These are phyloP conservation scores for Coemansia sp. DNA, from an alignment of 192 early-diverging fungal genomes.

Conservation along the genomic window DNA sequence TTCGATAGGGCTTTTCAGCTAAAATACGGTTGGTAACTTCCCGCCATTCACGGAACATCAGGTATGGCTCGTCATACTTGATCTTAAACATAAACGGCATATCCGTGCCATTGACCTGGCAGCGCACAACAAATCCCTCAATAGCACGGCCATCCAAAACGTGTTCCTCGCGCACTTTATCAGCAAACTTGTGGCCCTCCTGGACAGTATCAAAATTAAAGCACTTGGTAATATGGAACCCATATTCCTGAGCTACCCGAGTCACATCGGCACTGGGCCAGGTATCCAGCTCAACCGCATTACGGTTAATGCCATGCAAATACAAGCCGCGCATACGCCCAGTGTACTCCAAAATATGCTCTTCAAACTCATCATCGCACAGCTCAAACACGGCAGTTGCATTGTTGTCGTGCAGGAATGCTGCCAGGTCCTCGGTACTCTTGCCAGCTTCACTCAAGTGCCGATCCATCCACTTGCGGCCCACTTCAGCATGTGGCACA, in stretches of 20 bases:
- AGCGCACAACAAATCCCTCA: slow-evolving; percentile 93
- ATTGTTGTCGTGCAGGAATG: slow-evolving; percentile 68
- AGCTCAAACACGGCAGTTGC: slow-evolving; percentile 81
- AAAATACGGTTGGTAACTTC: slow-evolving; percentile 77
- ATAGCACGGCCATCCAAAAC: slow-evolving; percentile 68
- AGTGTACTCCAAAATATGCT: slow-evolving; percentile 88
- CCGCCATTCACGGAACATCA: slow-evolving; percentile 97
- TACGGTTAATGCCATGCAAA: slow-evolving; percentile 88
- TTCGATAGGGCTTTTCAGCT: slow-evolving; percentile 41
- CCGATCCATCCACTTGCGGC: slow-evolving; percentile 70
- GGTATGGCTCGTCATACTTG: slow-evolving; percentile 92
- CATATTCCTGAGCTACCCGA: slow-evolving; percentile 69
- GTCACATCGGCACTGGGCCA: slow-evolving; percentile 63
- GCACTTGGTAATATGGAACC: slow-evolving; percentile 61
- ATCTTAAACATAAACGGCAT: slow-evolving; percentile 78
- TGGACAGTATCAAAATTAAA: slow-evolving; percentile 56
- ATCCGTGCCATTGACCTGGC: slow-evolving; percentile 32
- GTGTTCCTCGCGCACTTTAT: slow-evolving; percentile 62
- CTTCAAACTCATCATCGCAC: slow-evolving; percentile 93
- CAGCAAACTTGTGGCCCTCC: slow-evolving; percentile 68
- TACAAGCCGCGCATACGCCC: slow-evolving; percentile 77
- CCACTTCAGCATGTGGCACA: slow-evolving; percentile 57
- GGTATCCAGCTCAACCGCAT: slow-evolving; percentile 68
- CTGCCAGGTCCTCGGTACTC: slow-evolving; percentile 65
- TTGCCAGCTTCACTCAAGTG: slow-evolving; percentile 61